Conservation (phyloP, 345 rosid genomes). For the Moringa oleifera region DNA sequence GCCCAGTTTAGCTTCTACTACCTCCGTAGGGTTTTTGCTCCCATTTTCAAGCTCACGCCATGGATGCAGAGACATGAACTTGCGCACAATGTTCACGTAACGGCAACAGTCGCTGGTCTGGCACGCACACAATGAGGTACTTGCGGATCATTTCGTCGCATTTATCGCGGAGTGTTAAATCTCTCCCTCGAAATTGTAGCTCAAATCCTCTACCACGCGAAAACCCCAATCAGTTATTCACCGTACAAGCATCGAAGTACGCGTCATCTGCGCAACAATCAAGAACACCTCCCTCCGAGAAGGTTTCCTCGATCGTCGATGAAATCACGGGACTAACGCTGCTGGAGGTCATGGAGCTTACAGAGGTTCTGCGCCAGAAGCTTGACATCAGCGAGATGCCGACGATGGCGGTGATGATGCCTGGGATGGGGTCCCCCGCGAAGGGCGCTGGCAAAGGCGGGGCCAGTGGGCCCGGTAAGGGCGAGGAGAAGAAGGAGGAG, state of each 20-base stretch:
- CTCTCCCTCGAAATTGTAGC: constrained; percentile 7
- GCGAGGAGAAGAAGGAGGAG: constrained; percentile 52
- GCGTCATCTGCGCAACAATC: constrained; percentile 20
- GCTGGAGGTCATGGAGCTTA: constrained; percentile 65
- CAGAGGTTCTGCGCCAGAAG: constrained; percentile 61
- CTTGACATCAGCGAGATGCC: constrained; percentile 66
- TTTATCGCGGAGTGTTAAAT: constrained; percentile 25
- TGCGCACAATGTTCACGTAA: constrained; percentile 1
- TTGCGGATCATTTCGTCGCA: constrained; percentile 41
- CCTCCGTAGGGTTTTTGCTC: constrained; percentile 24
- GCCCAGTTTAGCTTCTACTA: constrained; percentile 1
- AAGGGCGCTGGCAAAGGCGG: constrained; percentile 34
- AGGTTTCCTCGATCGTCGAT: constrained; percentile 48
- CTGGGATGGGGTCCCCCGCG: constrained; percentile 66
- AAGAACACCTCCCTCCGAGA: constrained; percentile 31
- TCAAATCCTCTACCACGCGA: not conserved
- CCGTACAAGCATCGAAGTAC: constrained; percentile 16
- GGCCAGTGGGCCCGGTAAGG: constrained; percentile 33
- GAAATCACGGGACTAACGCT: constrained; percentile 71
- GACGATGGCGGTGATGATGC: constrained; percentile 86
- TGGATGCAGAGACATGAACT: constrained; percentile 2
- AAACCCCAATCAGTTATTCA: not conserved
- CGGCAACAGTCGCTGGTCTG: not conserved
- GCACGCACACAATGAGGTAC: constrained; percentile 26
- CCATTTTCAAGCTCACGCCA: constrained; percentile 12